Evolutionary conservation across 1,284 basidiomycete species (phyloP), one percentile per base, ranked within the genome.

Genomic region (Vanrija humicola): DNA sequence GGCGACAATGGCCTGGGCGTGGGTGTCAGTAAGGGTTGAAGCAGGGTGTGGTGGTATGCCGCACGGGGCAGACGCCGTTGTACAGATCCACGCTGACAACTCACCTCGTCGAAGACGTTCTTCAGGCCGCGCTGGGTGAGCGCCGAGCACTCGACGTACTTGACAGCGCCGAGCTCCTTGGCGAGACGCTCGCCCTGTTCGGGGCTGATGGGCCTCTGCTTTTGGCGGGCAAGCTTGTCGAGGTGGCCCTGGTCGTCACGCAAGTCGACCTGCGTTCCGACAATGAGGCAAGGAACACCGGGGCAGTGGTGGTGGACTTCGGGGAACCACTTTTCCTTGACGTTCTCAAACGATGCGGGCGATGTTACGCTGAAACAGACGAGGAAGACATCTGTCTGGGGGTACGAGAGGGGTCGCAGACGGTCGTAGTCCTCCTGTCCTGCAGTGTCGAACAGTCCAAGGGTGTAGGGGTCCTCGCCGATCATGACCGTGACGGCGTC

Each of bases 321-420:
- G 26, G 95, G 96, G 84, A 98, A 97, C 95, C 95, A 99, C 78
- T 99, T 99, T 80, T 98, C 95, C 83, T 96, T 98, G 70, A 99
- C 95, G 87, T 99, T 98, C 79, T 99, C 95, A 74, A 97, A 99
- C 51, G 93, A 97, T 39, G 96, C 94, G 6, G 95, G 96, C 23
- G 90, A 95, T 34, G 94, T 97, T 65, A 99, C 96, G 72, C 90
- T 95, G 82, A 98, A 99, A 81, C 95, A 99, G 66, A 99, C 94
- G 55, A 99, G 84, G 83, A 99, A 98, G 55, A 98, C 95, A 73
- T 99, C 96, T 63, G 95, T 99, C 81, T 98, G 95, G 25, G 95
- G 95, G 82, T 99, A 99, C 73, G 94, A 98, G 79, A 99, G 81
- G 68, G 95, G 95, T 72, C 96, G 89, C 64, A 99, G 88, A 68